A percentile compares a stretch with the other conserved stretches of the same genome.
Conservation (phyloP, 139 green algal species). For the Chlorella vulgaris region DNA sequence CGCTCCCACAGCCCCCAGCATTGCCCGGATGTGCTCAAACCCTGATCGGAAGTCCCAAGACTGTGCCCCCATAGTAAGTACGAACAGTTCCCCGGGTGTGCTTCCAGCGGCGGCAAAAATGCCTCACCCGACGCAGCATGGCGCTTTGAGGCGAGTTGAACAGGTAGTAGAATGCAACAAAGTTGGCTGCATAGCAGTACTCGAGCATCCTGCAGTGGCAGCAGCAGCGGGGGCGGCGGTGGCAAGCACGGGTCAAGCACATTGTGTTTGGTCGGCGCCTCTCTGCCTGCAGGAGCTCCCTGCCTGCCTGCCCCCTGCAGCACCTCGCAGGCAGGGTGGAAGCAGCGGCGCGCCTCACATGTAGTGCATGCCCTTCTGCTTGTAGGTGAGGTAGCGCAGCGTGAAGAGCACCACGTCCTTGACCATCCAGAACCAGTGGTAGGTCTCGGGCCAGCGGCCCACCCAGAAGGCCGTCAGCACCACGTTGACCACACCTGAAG, state of each 20-base stretch:
- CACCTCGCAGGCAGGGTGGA: not conserved
- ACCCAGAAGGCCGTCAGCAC: slow-evolving; percentile 60
- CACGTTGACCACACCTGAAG: slow-evolving; percentile 45
- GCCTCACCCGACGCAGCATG: slow-evolving; percentile 64
- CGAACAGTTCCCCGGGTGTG: too few relatives aligned
- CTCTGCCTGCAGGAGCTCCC: too few relatives aligned
- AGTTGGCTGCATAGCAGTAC: slow-evolving; percentile 80
- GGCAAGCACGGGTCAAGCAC: too few relatives aligned
- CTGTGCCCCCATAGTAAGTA: too few relatives aligned
- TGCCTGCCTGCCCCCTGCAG: too few relatives aligned
- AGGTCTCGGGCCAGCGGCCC: slow-evolving; percentile 63
- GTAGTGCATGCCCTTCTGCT: slow-evolving; percentile 28
- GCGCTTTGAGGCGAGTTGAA: slow-evolving; percentile 58
- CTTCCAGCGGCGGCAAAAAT: too few relatives aligned
- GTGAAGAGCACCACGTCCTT: slow-evolving; percentile 62
- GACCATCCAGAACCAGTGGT: slow-evolving; percentile 71
- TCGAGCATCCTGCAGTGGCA: slow-evolving; percentile 62
- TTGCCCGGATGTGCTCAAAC: too few relatives aligned
- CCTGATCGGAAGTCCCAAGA: too few relatives aligned
- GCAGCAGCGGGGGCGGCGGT: not conserved
- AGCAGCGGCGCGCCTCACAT: not conserved
- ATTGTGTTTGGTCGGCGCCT: too few relatives aligned
- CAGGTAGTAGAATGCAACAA: slow-evolving; percentile 70
- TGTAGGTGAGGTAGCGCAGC: slow-evolving; percentile 29
- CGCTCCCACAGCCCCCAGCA: too few relatives aligned